These are phyloP conservation scores for Ustilago loliicola DNA, from an alignment of 1,284 basidiomycete species.

Conservation along the genomic window DNA sequence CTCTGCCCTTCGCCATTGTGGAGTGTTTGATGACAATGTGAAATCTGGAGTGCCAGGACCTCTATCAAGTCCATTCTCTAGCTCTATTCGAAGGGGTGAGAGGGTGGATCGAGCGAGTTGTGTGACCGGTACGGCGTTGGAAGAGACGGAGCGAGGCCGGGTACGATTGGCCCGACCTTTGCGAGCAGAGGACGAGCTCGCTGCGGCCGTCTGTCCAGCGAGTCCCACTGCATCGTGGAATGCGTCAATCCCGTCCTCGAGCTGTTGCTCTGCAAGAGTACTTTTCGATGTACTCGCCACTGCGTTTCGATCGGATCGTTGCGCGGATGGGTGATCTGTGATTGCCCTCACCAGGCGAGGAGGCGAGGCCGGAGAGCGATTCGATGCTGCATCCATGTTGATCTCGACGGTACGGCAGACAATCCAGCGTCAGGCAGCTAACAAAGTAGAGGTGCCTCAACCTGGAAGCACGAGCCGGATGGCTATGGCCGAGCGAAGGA, in stretches of 20 bases:
- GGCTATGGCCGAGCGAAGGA: neutral
- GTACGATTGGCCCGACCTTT: slow-evolving; percentile 31
- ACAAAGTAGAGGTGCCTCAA: neutral
- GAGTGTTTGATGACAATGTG: slow-evolving; percentile 35
- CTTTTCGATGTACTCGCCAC: neutral
- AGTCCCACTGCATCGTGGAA: slow-evolving; percentile 5
- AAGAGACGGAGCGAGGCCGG: slow-evolving; percentile 50
- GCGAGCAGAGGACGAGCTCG: slow-evolving; percentile 34
- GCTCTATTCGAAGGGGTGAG: slow-evolving; percentile 19
- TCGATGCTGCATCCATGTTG: slow-evolving; percentile 6
- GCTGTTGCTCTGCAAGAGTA: neutral
- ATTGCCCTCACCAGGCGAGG: slow-evolving; percentile 26
- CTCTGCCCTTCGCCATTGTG: slow-evolving; percentile 43
- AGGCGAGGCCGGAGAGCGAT: slow-evolving; percentile 21
- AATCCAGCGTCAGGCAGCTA: neutral
- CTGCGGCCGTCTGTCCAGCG: slow-evolving; percentile 12
- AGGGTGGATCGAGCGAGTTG: slow-evolving; percentile 30
- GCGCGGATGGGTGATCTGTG: slow-evolving; percentile 22
- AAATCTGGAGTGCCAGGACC: slow-evolving; percentile 59
- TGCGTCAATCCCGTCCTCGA: neutral
- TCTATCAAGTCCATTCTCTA: slow-evolving; percentile 32
- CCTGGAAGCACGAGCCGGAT: neutral
- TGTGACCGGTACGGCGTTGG: slow-evolving; percentile 37
- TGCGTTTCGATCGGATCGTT: neutral
- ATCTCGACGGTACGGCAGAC: neutral